Evolutionary conservation across 306 rosid species (phyloP).

Genomic region (Glycine tomentella): DNA sequence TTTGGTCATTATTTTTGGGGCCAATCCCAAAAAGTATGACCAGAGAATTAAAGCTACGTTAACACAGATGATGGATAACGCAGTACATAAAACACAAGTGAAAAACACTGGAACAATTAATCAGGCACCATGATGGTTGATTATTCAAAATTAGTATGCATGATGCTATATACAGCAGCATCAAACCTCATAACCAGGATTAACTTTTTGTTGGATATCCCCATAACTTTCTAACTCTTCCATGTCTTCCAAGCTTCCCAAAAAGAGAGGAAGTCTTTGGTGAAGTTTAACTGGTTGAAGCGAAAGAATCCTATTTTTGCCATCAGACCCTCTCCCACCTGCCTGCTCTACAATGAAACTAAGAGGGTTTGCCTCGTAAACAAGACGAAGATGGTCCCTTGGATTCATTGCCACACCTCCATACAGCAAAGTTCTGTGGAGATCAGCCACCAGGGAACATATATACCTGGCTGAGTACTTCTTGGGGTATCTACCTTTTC

Average conservation of each 20-base stretch:
- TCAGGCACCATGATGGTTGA: conserved; percentile 22
- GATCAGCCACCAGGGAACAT: conserved; percentile 95
- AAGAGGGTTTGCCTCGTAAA: conserved; percentile 93
- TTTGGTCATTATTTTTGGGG: no score
- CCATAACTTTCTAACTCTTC: conserved; percentile 95
- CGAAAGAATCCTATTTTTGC: conserved; percentile 80
- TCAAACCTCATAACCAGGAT: conserved; percentile 96
- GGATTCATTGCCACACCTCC: conserved; percentile 99
- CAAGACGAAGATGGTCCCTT: conserved; percentile 95
- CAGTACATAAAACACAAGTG: not conserved
- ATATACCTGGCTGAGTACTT: conserved; percentile 95
- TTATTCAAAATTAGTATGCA: conserved; percentile 24
- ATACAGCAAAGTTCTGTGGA: conserved; percentile 83
- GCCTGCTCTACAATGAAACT: conserved; percentile 94
- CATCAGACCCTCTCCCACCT: conserved; percentile 96
- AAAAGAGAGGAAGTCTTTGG: conserved; percentile 89
- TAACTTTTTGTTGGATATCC: conserved; percentile 89
- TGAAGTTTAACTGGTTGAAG: conserved; percentile 88
- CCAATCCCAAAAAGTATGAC: no score
- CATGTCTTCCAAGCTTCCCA: conserved; percentile 91
- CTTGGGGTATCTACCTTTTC: conserved; percentile 89
- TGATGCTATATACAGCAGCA: not conserved
- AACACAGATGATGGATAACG: no score
- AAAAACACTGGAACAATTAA: conserved; percentile 26
- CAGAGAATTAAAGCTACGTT: no score